Conservation (phyloP, 306 rosid species). For the Vigna radiata region DNA sequence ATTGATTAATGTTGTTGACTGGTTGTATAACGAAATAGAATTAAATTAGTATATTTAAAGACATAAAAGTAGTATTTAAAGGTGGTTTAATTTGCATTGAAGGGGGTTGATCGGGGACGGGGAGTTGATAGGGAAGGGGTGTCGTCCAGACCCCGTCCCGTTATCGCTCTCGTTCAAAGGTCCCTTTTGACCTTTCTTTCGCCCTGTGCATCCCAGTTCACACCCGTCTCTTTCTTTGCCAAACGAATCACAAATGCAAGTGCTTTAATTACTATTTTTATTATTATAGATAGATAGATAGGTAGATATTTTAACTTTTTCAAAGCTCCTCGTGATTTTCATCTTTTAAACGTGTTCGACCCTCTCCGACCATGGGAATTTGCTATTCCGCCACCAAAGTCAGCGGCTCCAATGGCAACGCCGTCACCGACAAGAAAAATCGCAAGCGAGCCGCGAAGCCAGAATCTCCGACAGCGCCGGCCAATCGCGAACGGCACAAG, state of each 20-base stretch:
- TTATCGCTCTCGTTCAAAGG: not conserved
- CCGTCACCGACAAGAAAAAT: not conserved
- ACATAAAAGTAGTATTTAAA: too few relatives aligned
- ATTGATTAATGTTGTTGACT: too few relatives aligned
- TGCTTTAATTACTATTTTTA: not conserved
- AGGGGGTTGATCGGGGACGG: not conserved
- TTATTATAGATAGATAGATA: too few relatives aligned
- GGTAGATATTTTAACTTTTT: not conserved
- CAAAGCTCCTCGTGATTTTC: not conserved
- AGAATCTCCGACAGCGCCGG: not conserved
- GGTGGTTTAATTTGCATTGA: not conserved
- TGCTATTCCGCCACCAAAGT: conserved; percentile 55
- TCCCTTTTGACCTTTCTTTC: not conserved
- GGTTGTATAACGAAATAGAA: too few relatives aligned
- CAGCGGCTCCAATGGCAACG: conserved; percentile 49
- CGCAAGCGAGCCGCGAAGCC: not conserved
- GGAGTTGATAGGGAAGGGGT: not conserved
- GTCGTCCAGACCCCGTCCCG: not conserved
- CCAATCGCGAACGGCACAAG: not conserved
- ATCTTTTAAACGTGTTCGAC: conserved; percentile 27
- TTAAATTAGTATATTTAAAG: not conserved
- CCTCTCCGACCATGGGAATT: conserved; percentile 47
- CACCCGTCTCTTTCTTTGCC: not conserved
- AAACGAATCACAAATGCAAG: not conserved
- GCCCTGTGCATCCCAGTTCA: not conserved